phyloP scores from a whole-genome alignment of 805 yeast species.

The Starmerella bombi region DNA sequence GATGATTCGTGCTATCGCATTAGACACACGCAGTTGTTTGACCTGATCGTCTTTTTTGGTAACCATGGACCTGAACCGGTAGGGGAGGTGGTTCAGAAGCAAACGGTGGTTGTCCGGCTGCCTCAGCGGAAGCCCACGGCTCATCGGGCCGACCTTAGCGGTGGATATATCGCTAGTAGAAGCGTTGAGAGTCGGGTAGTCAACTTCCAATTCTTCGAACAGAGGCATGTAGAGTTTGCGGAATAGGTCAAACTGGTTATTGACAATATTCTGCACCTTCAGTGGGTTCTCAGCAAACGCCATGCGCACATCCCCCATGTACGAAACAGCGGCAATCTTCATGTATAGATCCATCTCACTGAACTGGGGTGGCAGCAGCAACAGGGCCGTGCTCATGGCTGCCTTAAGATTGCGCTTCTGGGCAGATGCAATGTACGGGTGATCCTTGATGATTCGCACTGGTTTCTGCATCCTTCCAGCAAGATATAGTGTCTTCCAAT shows the following conservation, averaged over 20 bases:
- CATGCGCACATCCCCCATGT: constrained; percentile 83
- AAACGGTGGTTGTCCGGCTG: constrained; percentile 29
- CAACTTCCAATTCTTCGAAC: constrained; percentile 30
- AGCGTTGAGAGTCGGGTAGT: constrained; percentile 7
- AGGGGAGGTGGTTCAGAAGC: constrained; percentile 39
- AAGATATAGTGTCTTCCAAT: constrained; percentile 75
- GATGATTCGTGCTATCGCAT: constrained; percentile 43
- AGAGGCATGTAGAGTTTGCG: constrained; percentile 62
- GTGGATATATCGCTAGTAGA: constrained; percentile 9
- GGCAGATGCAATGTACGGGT: constrained; percentile 12
- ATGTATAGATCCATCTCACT: constrained; percentile 56
- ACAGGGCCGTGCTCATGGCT: constrained; percentile 58
- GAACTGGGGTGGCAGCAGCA: constrained; percentile 37
- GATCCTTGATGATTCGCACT: constrained; percentile 55
- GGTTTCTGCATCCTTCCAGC: constrained; percentile 95
- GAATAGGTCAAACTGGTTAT: constrained; percentile 58
- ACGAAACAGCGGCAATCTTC: constrained; percentile 67
- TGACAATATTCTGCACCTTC: constrained; percentile 75
- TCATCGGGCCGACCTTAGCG: constrained; percentile 19
- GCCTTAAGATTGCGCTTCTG: constrained; percentile 52
- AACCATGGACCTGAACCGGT: constrained; percentile 34
- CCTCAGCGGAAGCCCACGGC: constrained; percentile 25
- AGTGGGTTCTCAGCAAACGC: constrained; percentile 81
- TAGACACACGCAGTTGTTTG: constrained; percentile 24
- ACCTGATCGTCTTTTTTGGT: constrained; percentile 20